Conservation (phyloP, 768 basidiomycete genomes). For the Mycena filopes region DNA sequence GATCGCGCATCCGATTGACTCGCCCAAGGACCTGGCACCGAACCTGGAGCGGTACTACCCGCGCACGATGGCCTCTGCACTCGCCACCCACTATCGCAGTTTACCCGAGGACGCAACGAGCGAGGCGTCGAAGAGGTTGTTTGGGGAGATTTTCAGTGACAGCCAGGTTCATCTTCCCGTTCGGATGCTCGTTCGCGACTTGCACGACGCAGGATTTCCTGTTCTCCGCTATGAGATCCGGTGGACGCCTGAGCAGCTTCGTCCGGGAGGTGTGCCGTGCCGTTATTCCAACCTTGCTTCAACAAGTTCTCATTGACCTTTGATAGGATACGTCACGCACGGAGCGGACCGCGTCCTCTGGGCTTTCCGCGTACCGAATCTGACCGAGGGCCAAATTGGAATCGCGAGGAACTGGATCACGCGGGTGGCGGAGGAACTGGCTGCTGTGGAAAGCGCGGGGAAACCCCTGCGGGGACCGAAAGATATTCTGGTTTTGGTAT, state of each 20-base stretch:
- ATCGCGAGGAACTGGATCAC: constrained; percentile 68
- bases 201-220: constrained; percentile 66
- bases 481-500: constrained; percentile 51
- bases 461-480: constrained; percentile 45
- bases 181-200: constrained; percentile 69
- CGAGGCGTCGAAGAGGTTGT: constrained; percentile 57
- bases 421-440: constrained; percentile 56
- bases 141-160: constrained; percentile 69
- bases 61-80: constrained; percentile 51
- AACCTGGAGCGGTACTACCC: constrained; percentile 75
- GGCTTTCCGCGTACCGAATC: constrained; percentile 63
- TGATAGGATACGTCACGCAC: constrained; percentile 75
- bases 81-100: constrained; percentile 57
- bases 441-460: constrained; percentile 49
- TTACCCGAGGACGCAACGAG: constrained; percentile 52
- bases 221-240: constrained; percentile 75
- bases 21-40: constrained; percentile 60
- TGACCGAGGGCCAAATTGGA: constrained; percentile 56
- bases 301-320: too few species aligned
- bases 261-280: constrained; percentile 58
- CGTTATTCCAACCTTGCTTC: too few species aligned
- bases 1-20: constrained; percentile 68
- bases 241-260: constrained; percentile 73
- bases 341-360: constrained; percentile 72
- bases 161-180: constrained; percentile 78